These are phyloP conservation scores for Hypoxylon sp. DNA, from an alignment of 2,329 filamentous ascomycete genomes.

Conservation along the genomic window DNA sequence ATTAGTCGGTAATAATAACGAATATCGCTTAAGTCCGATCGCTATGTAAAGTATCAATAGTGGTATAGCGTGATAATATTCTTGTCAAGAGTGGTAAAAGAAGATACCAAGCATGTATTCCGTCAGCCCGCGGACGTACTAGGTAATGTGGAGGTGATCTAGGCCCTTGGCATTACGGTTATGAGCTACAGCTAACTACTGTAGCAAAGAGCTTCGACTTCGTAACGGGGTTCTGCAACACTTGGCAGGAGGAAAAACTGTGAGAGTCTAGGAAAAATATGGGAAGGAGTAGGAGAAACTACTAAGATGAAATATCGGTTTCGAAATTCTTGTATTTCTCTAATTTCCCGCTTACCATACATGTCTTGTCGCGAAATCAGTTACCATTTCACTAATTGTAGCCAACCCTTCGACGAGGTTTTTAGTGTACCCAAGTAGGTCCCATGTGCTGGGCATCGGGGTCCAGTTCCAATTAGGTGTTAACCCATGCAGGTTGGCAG, in stretches of 20 bases:
- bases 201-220: background rate
- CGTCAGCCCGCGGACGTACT: background rate
- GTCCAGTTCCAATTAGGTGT: background rate
- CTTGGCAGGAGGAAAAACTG: background rate
- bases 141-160: constrained; percentile 7
- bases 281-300: background rate
- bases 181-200: background rate
- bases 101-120: background rate
- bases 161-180: background rate
- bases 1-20: background rate
- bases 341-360: too few relatives aligned
- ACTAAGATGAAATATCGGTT: too few relatives aligned
- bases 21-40: background rate
- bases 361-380: too few relatives aligned
- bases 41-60: background rate
- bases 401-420: too few relatives aligned
- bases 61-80: background rate
- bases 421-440: too few relatives aligned
- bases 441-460: background rate
- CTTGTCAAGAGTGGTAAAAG: background rate
- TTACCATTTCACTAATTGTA: too few relatives aligned
- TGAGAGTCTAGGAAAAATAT: background rate
- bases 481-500: background rate
- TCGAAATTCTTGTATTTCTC: too few relatives aligned
- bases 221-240: background rate